A percentile compares a stretch with the other conserved stretches of the same genome.
These are phyloP conservation scores for Mimosa pudica DNA, from an alignment of 306 rosid species.

Conservation along the genomic window DNA sequence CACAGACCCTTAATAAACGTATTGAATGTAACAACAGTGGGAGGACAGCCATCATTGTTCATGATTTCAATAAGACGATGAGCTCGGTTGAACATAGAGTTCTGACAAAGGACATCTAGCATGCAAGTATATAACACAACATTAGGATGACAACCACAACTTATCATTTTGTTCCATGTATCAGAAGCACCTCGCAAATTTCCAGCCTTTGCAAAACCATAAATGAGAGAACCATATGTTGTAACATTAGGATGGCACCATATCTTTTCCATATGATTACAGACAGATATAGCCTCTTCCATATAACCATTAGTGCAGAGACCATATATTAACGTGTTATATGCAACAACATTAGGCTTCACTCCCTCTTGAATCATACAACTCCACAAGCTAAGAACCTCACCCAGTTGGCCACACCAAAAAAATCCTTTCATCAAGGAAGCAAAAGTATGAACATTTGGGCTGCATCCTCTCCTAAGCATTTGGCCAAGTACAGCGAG, in stretches of 20 bases:
- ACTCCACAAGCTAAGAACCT: constrained; percentile 72
- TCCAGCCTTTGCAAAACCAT: constrained; percentile 74
- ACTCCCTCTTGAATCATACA: constrained; percentile 55
- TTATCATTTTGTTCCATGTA: constrained; percentile 82
- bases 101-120: constrained; percentile 80
- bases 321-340: constrained; percentile 64
- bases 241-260: constrained; percentile 63
- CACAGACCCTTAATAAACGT: constrained; percentile 77
- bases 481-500: constrained; percentile 68
- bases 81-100: constrained; percentile 67
- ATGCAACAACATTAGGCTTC: constrained; percentile 63
- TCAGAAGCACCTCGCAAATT: constrained; percentile 65
- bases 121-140: constrained; percentile 75
- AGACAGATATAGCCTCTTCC: constrained; percentile 48
- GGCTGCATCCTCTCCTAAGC: constrained; percentile 74
- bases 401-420: constrained; percentile 48
- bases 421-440: constrained; percentile 73
- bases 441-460: constrained; percentile 72
- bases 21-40: constrained; percentile 72
- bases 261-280: constrained; percentile 57
- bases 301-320: constrained; percentile 66
- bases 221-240: constrained; percentile 65
- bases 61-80: constrained; percentile 59
- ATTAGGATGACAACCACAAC: constrained; percentile 69
- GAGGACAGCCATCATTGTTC: constrained; percentile 71